phyloP scores from a whole-genome alignment of 83 land plant species.

The Larix sibirica region DNA sequence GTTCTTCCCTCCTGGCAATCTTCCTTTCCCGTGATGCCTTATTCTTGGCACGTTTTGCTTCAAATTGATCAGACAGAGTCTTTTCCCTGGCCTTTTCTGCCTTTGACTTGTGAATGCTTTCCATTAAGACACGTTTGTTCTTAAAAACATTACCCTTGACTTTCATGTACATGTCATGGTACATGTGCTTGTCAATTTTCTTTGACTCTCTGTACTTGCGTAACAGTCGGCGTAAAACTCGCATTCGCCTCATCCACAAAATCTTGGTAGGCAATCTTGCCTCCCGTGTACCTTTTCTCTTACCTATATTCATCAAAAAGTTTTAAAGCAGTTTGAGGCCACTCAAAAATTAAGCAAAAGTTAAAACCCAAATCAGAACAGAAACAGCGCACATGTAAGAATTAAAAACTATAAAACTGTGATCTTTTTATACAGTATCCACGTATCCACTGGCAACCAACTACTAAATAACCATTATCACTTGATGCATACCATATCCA shows the following conservation, averaged over 20 bases:
- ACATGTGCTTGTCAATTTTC: slow-evolving; percentile 76
- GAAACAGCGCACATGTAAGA: not conserved
- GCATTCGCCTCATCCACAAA: slow-evolving; percentile 54
- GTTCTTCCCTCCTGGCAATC: slow-evolving; percentile 45
- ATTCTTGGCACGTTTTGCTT: slow-evolving; percentile 55
- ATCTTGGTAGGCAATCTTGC: slow-evolving; percentile 56
- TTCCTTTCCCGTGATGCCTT: slow-evolving; percentile 58
- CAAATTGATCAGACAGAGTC: slow-evolving; percentile 51
- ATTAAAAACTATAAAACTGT: not conserved
- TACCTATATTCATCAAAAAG: slow-evolving; percentile 18
- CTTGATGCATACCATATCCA: not conserved
- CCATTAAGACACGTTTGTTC: slow-evolving; percentile 58
- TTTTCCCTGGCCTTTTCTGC: slow-evolving; percentile 57
- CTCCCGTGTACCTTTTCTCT: slow-evolving; percentile 54
- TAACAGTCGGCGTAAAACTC: slow-evolving; percentile 52
- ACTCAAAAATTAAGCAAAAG: not conserved
- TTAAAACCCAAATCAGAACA: not conserved
- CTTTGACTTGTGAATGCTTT: slow-evolving; percentile 51
- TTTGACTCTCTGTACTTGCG: slow-evolving; percentile 54
- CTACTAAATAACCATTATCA: not conserved
- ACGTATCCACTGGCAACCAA: not conserved
- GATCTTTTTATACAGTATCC: not conserved
- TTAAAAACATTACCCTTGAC: slow-evolving; percentile 59
- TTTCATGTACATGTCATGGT: slow-evolving; percentile 74
- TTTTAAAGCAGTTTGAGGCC: not conserved